Percentiles rank a stretch among this genome's conserved stretches.
These are phyloP conservation scores for Hypomyces perniciosus DNA, from an alignment of 2,329 filamentous ascomycete genomes.

Conservation along the genomic window DNA sequence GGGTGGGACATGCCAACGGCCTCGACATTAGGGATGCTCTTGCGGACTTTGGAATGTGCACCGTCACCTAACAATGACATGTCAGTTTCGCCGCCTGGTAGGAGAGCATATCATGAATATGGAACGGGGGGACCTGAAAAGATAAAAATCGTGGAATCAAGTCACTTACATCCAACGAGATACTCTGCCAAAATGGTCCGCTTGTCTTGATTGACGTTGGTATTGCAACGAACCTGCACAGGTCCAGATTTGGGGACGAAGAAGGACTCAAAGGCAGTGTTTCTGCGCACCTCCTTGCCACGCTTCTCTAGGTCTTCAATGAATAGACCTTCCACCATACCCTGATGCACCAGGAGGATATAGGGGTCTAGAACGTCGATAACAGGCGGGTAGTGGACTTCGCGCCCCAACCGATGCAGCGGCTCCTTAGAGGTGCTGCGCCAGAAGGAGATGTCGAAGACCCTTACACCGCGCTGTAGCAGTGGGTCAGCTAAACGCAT, in stretches of 20 bases:
- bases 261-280: slow-evolving; percentile 57
- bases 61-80: slow-evolving; percentile 50
- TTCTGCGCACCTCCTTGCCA: slow-evolving; percentile 57
- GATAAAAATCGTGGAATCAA: background rate
- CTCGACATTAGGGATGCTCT: slow-evolving; percentile 52
- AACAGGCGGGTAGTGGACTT: slow-evolving; percentile 61
- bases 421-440: slow-evolving; percentile 44
- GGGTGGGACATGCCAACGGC: slow-evolving; percentile 50
- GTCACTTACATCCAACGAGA: slow-evolving; percentile 57
- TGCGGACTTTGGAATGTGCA: slow-evolving; percentile 64
- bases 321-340: slow-evolving; percentile 67
- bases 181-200: slow-evolving; percentile 53
- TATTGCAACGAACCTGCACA: slow-evolving; percentile 45
- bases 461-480: slow-evolving; percentile 59
- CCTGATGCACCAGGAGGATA: slow-evolving; percentile 61
- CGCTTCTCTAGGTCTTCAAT: slow-evolving; percentile 62
- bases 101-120: too few species aligned
- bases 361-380: slow-evolving; percentile 53
- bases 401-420: slow-evolving; percentile 56
- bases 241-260: slow-evolving; percentile 37
- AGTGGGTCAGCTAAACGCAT: slow-evolving; percentile 66
- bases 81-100: too few species aligned
- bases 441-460: slow-evolving; percentile 74
- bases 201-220: slow-evolving; percentile 46
- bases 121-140: background rate